A percentile compares a stretch with the other conserved stretches of the same genome.
These are phyloP conservation scores for Tetraselmis chui DNA, from an alignment of 139 green algal species.

Conservation along the genomic window DNA sequence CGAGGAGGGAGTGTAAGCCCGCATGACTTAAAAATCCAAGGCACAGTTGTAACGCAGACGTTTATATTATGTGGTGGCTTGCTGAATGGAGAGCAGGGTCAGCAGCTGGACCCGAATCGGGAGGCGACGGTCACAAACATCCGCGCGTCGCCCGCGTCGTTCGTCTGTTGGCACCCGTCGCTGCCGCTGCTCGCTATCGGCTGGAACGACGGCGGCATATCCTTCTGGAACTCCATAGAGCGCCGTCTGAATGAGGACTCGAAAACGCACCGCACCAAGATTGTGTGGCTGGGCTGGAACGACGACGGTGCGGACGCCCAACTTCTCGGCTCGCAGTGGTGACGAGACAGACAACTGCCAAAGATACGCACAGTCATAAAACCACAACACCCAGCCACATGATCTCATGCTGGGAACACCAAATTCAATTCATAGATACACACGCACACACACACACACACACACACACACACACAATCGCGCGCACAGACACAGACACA, in stretches of 20 bases:
- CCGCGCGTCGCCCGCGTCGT: constrained; percentile 24
- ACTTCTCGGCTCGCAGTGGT: too few relatives aligned
- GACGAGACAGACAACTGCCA: too few relatives aligned
- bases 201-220: constrained; percentile 52
- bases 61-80: neutral
- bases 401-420: too few relatives aligned
- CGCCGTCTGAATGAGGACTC: constrained; percentile 43
- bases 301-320: constrained; percentile 18
- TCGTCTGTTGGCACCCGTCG: constrained; percentile 42
- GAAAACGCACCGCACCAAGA: constrained; percentile 36
- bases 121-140: constrained; percentile 34
- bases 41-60: neutral
- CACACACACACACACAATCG: too few relatives aligned
- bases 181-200: constrained; percentile 43
- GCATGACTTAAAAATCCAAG: neutral
- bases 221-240: constrained; percentile 47
- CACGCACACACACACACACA: too few relatives aligned
- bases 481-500: too few relatives aligned
- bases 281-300: constrained; percentile 35
- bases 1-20: neutral
- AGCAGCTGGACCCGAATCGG: constrained; percentile 30
- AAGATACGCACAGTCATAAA: too few relatives aligned
- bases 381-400: too few relatives aligned
- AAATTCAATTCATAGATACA: too few relatives aligned
- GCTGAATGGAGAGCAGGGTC: constrained; percentile 20